phyloP scores from a whole-genome alignment of 1,284 basidiomycete species.

The Inonotus hispidus region DNA sequence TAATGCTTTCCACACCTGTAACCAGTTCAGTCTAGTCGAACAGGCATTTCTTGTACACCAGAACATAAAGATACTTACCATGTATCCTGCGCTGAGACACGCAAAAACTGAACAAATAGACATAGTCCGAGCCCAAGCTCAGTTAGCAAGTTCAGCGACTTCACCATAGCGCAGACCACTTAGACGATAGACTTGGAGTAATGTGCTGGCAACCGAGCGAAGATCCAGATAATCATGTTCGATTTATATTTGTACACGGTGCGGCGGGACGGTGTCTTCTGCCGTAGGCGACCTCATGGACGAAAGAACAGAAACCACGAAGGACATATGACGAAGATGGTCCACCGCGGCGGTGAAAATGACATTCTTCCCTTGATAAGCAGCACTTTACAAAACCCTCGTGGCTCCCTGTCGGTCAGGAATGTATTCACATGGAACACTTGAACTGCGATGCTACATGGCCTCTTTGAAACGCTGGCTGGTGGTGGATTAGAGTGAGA shows the following conservation, averaged over 20 bases:
- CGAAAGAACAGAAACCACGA: neutral
- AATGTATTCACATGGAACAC: too few relatives aligned
- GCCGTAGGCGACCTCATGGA: neutral
- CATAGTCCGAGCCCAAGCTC: neutral
- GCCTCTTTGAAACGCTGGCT: too few relatives aligned
- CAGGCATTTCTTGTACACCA: neutral
- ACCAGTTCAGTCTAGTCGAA: neutral
- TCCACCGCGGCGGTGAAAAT: neutral
- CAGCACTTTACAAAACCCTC: too few relatives aligned
- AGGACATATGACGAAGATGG: neutral
- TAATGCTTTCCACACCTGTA: slow-evolving; percentile 68
- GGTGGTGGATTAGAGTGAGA: too few relatives aligned
- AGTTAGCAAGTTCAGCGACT: neutral
- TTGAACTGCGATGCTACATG: too few relatives aligned
- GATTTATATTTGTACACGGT: neutral
- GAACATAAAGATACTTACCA: neutral
- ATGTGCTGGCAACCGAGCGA: neutral
- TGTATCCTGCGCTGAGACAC: slow-evolving; percentile 3
- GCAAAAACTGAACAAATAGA: neutral
- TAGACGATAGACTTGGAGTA: neutral
- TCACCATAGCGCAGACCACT: neutral
- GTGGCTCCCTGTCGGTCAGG: too few relatives aligned
- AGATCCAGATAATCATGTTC: neutral
- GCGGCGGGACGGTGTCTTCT: neutral
- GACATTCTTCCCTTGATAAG: neutral